Percentiles rank a stretch among this genome's conserved stretches.
Conservation (phyloP, 2,329 filamentous ascomycete genomes). For the Aspergillus caelatus region DNA sequence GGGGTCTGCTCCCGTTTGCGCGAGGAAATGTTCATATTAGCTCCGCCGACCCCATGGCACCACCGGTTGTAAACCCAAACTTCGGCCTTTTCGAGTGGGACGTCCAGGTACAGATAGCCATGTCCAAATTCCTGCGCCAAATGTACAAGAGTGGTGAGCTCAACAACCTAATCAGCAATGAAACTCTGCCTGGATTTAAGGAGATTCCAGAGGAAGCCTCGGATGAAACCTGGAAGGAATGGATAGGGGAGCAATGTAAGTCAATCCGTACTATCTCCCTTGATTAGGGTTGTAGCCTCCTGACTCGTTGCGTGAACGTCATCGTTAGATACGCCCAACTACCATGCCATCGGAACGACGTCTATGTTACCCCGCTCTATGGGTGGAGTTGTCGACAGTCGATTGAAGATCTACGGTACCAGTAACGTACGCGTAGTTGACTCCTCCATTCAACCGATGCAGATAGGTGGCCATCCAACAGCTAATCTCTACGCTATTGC, state of each 20-base stretch:
- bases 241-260: slow-evolving; percentile 29
- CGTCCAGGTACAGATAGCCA: slow-evolving; percentile 24
- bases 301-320: neutral
- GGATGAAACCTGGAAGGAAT: slow-evolving; percentile 27
- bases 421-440: slow-evolving; percentile 37
- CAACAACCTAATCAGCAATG: slow-evolving; percentile 17
- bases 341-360: slow-evolving; percentile 33
- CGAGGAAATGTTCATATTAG: slow-evolving; percentile 34
- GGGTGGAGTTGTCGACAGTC: slow-evolving; percentile 38
- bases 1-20: slow-evolving; percentile 34
- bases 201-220: slow-evolving; percentile 24
- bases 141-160: slow-evolving; percentile 26
- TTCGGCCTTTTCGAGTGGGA: slow-evolving; percentile 36
- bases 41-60: slow-evolving; percentile 26
- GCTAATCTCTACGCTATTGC: slow-evolving; percentile 35
- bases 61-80: slow-evolving; percentile 33
- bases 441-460: slow-evolving; percentile 34
- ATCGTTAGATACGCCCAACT: slow-evolving; percentile 28
- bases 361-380: slow-evolving; percentile 36
- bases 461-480: slow-evolving; percentile 30
- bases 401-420: slow-evolving; percentile 36
- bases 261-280: neutral
- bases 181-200: slow-evolving; percentile 24
- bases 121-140: slow-evolving; percentile 23
- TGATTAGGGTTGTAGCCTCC: neutral